Base-by-base conservation (phyloP, 495 filamentous ascomycete species). In the Hypoxylon crocopeplum region DNA sequence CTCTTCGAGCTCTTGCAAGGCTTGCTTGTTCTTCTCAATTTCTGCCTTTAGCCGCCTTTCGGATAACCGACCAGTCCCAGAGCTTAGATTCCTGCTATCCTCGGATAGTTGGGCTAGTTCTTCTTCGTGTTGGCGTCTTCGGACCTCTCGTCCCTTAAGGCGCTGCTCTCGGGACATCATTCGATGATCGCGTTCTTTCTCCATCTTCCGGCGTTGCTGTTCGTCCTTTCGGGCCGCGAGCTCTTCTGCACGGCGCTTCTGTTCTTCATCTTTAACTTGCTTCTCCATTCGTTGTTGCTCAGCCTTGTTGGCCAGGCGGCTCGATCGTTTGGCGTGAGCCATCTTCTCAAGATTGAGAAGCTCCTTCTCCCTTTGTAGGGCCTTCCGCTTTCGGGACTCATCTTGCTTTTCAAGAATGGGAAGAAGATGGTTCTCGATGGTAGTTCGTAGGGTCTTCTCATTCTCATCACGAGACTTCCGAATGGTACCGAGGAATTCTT, bases 281-380 rank as follows among this genome's bases (percentile, higher is more conserved):
- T 90, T 87, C 19, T 91, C 86, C 48, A 85, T 72, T 59, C 86
- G 86, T 56, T 91, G 90, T 48, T 85, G 88, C 69, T 96, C 89
- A 21, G 84, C 74, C 73, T 92, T 96, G 47, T 82, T 80, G 27
- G 91, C 91, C 42, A 98, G 81, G 42, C 94, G 86, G 59, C 90
- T 93, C 0, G 94, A 97, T 50, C 94, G 79, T 75, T 98, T 98
- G 0, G 94, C 93, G 33, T 88, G 88, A n/a, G 91, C 92, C 58
- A 98, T 78, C 63, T 93, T 89, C 68, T 93, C 84, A 60, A 93
- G 68, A 61, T 86, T 90, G 46, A 89, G 74, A 24, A 95, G 68
- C 63, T 97, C 92, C 68, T 89, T 92, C 70, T 93, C 86, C 55
- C 84, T 83, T 71, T 86, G 85, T 16, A 82, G 72, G 48, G 79